Percentiles rank a stretch among this genome's conserved stretches.
Evolutionary conservation across 78 protist species (phyloP).

Genomic region (Pigoraptor vietnamica): DNA sequence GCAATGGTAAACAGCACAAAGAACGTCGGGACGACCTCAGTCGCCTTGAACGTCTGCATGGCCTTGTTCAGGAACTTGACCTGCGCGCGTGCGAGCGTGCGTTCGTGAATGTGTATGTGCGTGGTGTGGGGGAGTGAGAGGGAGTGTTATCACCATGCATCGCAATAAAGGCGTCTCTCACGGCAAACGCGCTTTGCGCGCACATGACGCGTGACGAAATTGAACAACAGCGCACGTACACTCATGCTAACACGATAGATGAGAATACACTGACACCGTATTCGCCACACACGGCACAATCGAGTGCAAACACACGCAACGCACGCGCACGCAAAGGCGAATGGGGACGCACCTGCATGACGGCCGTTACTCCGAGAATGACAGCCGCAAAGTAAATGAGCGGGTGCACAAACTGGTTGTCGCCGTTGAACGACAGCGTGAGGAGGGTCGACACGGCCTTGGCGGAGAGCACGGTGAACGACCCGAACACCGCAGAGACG

Average conservation of each 20-base stretch:
- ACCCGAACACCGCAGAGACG: slow-evolving; percentile 13
- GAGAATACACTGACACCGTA: too few species aligned
- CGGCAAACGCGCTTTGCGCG: too few species aligned
- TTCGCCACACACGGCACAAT: too few species aligned
- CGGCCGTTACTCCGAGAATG: background rate
- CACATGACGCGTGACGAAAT: too few species aligned
- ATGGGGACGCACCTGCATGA: background rate
- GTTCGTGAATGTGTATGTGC: too few species aligned
- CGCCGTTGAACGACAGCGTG: background rate
- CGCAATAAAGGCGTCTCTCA: too few species aligned
- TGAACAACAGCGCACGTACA: too few species aligned
- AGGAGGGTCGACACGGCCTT: background rate
- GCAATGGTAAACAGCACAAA: slow-evolving; percentile 4
- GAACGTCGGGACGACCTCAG: slow-evolving; percentile 3
- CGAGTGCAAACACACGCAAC: too few species aligned
- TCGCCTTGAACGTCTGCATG: background rate
- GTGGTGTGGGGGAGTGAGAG: too few species aligned
- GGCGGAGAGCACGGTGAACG: slow-evolving; percentile 22
- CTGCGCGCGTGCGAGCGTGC: too few species aligned
- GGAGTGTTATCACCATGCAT: too few species aligned
- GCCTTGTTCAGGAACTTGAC: slow-evolving; percentile 6
- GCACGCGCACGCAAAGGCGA: background rate
- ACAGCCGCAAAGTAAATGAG: background rate
- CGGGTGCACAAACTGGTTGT: background rate
- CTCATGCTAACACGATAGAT: background rate